phyloP scores from a whole-genome alignment of 805 yeast species.

The Saccharomyces eubayanus region DNA sequence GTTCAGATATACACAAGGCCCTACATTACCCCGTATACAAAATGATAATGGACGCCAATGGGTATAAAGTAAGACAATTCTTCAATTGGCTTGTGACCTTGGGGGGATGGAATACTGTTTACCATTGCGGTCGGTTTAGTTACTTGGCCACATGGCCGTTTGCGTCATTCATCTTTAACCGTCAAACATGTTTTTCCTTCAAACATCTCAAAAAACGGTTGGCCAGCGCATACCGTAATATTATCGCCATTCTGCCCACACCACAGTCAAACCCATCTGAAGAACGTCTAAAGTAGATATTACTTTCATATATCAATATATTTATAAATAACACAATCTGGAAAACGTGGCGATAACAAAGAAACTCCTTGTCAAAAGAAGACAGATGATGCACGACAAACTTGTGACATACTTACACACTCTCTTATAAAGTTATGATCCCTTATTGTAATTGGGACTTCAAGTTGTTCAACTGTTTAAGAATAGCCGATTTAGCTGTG shows the following conservation, averaged over 20 bases:
- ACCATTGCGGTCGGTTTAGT: slow-evolving; percentile 21
- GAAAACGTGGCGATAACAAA: background rate
- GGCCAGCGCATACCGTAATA: background rate
- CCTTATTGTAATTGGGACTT: slow-evolving; percentile 19
- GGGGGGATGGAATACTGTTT: slow-evolving; percentile 8
- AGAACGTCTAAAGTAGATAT: background rate
- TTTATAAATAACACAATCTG: background rate
- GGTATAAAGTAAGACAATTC: slow-evolving; percentile 12
- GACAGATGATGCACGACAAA: background rate
- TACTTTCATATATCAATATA: background rate
- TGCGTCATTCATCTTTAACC: background rate
- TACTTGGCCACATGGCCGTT: slow-evolving; percentile 5
- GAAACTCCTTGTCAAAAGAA: background rate
- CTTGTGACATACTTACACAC: background rate
- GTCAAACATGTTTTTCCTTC: background rate
- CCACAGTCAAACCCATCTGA: background rate
- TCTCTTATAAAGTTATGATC: background rate
- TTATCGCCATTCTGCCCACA: background rate
- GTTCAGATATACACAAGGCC: slow-evolving; percentile 19
- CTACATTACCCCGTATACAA: slow-evolving; percentile 23
- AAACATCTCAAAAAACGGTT: background rate
- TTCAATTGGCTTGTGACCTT: slow-evolving; percentile 9
- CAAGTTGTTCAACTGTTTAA: slow-evolving; percentile 50
- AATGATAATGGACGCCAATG: slow-evolving; percentile 19
- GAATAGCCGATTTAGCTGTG: slow-evolving; percentile 86